Evolutionary conservation across 305 asterid species (phyloP), one percentile per base, ranked within the genome.

Genomic region (Coffea humblotiana): DNA sequence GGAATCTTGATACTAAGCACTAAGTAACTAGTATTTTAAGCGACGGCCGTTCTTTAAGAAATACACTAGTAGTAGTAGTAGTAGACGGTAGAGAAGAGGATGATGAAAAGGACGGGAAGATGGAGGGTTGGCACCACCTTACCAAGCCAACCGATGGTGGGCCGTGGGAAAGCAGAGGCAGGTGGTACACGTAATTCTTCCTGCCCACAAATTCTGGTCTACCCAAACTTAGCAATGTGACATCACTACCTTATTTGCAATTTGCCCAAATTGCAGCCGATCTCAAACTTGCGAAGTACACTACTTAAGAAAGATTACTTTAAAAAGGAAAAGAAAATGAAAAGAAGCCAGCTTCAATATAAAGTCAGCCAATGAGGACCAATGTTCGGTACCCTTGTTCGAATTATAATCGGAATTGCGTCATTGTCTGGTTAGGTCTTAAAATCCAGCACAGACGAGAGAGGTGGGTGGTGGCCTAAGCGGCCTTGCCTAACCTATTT

Each of bases 121-220:
- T 8, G 75, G 19, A 11, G 56, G 21, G 56, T 25, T 71, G 60
- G 40, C 75, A 71, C 75, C 61, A 1, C 49, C 43, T 71, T 71
- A 8, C 75, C 40, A 48, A 71, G 18, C 35, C 9, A 71, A 13
- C 40, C 23, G 61, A 71, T 25, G 4, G 37, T 25, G 37, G 78
- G 52, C 45, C 45, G 32, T 37, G 77, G 77, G 49, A 10, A 54
- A 16, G 77, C 77, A 74, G 10, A 75, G 35, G 80, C 74, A 49
- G 54, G 65, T 49, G 80, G 75, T 51, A 67, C 80, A 52, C 80
- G 80, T 68, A 67, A 32, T 32, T 32, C 32, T 32, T 32, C 32
- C 32, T 32, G 32, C 32, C 32, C 32, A 32, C 32, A 32, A 32
- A 32, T 32, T 32, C 32, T 32, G 32, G 74, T 66, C 19, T 12